Percentiles rank a stretch among this genome's conserved stretches.
Conservation (phyloP, 768 basidiomycete species). For the Boletus eberwhitei region DNA sequence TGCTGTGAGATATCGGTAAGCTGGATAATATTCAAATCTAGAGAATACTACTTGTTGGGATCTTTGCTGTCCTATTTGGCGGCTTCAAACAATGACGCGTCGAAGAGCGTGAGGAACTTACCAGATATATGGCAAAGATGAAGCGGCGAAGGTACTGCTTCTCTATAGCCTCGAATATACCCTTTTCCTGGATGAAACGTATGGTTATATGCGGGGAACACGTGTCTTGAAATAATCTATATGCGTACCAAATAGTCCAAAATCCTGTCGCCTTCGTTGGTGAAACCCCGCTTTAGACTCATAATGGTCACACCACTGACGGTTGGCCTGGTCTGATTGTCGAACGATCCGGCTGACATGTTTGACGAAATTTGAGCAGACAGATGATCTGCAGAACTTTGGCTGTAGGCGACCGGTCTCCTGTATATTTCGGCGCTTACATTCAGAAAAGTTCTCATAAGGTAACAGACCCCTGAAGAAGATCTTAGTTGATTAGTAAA, state of each 20-base stretch:
- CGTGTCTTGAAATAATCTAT: constrained; percentile 12
- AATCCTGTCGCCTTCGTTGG: constrained; percentile 79
- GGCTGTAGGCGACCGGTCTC: not conserved
- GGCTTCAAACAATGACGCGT: not conserved
- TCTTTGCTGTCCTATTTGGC: constrained; percentile 71
- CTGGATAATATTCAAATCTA: constrained; percentile 1
- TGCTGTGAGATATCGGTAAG: constrained; percentile 42
- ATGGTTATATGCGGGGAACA: constrained; percentile 1
- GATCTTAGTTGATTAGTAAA: constrained; percentile 5
- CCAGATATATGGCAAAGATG: constrained; percentile 82
- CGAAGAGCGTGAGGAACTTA: constrained; percentile 31
- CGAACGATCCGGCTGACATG: constrained; percentile 36
- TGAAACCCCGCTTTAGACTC: constrained; percentile 69
- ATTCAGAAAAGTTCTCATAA: constrained; percentile 73
- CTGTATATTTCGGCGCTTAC: constrained; percentile 32
- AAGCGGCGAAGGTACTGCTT: constrained; percentile 83
- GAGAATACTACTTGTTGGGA: constrained; percentile 65
- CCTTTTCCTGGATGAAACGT: constrained; percentile 57
- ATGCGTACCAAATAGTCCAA: constrained; percentile 71
- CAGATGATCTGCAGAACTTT: constrained; percentile 20
- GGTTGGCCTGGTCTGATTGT: constrained; percentile 37
- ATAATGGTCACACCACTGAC: constrained; percentile 72
- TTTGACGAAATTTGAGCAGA: constrained; percentile 33
- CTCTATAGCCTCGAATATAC: constrained; percentile 83
- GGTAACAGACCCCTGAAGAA: constrained; percentile 64